Evolutionary conservation across 176 grass and related monocot species (phyloP).

Genomic region (Zoysia pacifica): DNA sequence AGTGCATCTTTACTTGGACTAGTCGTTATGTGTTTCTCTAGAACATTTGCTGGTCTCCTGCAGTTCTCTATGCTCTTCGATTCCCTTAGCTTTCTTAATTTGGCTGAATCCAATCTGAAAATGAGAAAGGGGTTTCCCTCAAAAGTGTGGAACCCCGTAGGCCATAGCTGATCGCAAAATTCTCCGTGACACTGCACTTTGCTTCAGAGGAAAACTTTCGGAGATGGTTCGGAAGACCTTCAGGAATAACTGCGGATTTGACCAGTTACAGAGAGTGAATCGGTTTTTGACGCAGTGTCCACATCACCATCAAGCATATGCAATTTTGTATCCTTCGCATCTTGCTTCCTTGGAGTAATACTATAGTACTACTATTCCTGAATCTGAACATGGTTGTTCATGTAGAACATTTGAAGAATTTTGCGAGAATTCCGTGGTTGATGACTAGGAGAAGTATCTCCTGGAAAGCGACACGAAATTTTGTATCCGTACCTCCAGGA

Average conservation of each 20-base stretch:
- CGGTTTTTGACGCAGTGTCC: not conserved
- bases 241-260: not conserved
- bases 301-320: not conserved
- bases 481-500: not conserved
- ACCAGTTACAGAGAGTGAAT: not conserved
- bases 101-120: not conserved
- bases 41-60: not conserved
- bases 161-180: not conserved
- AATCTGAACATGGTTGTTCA: not conserved
- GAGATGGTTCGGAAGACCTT: not conserved
- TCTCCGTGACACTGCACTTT: not conserved
- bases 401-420: not conserved
- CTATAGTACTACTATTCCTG: too few relatives aligned
- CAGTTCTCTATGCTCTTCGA: not conserved
- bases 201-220: not conserved
- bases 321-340: not conserved
- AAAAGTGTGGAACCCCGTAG: not conserved
- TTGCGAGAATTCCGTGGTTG: not conserved
- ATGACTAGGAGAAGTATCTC: not conserved
- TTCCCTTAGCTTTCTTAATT: not conserved
- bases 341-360: not conserved
- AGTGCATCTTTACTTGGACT: not conserved
- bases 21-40: not conserved
- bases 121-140: not conserved
- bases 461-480: not conserved